Evolutionary conservation across 2,329 filamentous ascomycete species (phyloP), one percentile per base, ranked within the genome.

Genomic region (Aspergillus brasiliensis): DNA sequence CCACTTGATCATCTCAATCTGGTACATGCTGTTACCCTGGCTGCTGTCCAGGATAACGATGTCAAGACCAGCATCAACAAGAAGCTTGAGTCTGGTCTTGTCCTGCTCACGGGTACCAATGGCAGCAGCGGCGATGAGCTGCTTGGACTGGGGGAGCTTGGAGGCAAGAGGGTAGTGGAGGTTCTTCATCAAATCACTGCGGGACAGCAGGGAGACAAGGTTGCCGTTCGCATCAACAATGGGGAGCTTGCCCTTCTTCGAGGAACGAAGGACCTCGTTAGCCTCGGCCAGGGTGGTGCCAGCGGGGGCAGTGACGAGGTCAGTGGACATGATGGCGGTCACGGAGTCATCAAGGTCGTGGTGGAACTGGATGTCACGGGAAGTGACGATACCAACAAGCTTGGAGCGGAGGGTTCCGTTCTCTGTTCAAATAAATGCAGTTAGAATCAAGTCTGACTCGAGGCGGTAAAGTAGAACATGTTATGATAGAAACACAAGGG

Each of bases 181-280:
- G 83, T 99, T 99, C 86, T 99, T 99, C 84, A 93, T 97, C 80
- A 99, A 82, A 80, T 99, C 95, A 71, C 93, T 97, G 71, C 95
- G 88, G 64, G 91, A 93, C 75, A 97, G 89, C 83, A 96, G 90
- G 67, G 95, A 97, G 64, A 97, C 87, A 51, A 97, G 85, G 81
- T 96, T 96, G 74, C 88, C 89, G 54, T 88, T 81, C 73, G 87
- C 83, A 79, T 97, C 93, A 52, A 97, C 88, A 63, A 97, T 96
- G 62, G 93, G 93, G 61, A 97, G 87, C 84, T 97, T 97, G 80
- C 95, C 95, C 86, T 99, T 99, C 87, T 97, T 97, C 63, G 94
- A 98, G 81, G 91, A 88, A 75, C 91, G 90, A 55, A 99, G 88
- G 67, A 98, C 94, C 69, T 88, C 87, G 82, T 99, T 99, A 73